These are phyloP conservation scores for Pseudogymnoascus sp. DNA, from an alignment of 2,329 filamentous ascomycete species.

Conservation along the genomic window DNA sequence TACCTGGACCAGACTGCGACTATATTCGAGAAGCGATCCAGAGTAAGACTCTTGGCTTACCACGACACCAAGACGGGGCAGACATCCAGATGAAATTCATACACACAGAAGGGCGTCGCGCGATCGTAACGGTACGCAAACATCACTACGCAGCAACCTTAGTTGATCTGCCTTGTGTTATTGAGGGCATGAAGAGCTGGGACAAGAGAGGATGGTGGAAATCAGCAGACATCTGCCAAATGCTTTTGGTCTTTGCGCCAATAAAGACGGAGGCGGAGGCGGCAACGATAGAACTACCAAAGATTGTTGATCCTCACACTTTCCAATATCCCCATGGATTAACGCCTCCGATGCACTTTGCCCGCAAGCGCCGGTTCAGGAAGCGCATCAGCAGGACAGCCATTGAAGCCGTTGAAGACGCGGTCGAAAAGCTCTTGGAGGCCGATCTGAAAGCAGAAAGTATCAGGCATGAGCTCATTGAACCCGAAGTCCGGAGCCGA, in stretches of 20 bases:
- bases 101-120: slow-evolving; percentile 53
- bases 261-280: slow-evolving; percentile 48
- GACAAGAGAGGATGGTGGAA: slow-evolving; percentile 67
- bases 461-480: slow-evolving; percentile 36
- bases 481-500: slow-evolving; percentile 27
- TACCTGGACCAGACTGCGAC: slow-evolving; percentile 76
- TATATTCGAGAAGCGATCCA: slow-evolving; percentile 69
- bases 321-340: slow-evolving; percentile 44
- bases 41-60: slow-evolving; percentile 66
- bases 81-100: slow-evolving; percentile 78
- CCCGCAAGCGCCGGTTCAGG: slow-evolving; percentile 49
- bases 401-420: slow-evolving; percentile 49
- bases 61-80: slow-evolving; percentile 56
- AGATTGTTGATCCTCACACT: slow-evolving; percentile 24
- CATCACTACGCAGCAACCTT: slow-evolving; percentile 56
- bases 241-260: slow-evolving; percentile 57
- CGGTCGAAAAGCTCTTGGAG: slow-evolving; percentile 44
- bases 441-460: slow-evolving; percentile 36
- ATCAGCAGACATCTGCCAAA: slow-evolving; percentile 65
- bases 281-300: slow-evolving; percentile 23
- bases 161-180: slow-evolving; percentile 62
- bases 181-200: slow-evolving; percentile 69
- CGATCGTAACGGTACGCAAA: slow-evolving; percentile 51
- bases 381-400: slow-evolving; percentile 47
- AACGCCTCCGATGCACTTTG: slow-evolving; percentile 53